phyloP scores from a whole-genome alignment of 2,329 filamentous ascomycete genomes.

The Fusarium longipes region DNA sequence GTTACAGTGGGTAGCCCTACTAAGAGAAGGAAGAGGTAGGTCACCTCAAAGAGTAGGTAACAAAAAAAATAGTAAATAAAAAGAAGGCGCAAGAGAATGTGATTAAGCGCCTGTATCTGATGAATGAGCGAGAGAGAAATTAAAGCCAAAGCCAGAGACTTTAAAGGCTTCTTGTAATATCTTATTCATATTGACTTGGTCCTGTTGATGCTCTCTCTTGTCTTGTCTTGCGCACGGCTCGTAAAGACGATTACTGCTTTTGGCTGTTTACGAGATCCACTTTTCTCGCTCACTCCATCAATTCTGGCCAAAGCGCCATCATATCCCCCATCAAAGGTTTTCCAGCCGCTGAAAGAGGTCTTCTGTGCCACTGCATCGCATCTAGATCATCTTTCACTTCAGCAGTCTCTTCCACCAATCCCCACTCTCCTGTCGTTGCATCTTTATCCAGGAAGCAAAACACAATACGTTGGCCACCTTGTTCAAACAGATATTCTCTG shows the following conservation, averaged over 20 bases:
- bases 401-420: conserved; percentile 34
- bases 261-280: conserved; percentile 30
- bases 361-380: conserved; percentile 28
- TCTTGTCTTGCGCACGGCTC: conserved; percentile 6
- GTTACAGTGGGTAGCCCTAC: not conserved
- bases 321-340: conserved; percentile 33
- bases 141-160: too few relatives aligned
- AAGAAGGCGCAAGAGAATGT: accelerated
- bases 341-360: conserved; percentile 29
- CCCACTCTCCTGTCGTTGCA: conserved; percentile 25
- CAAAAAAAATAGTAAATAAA: not conserved
- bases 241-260: conserved; percentile 33
- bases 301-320: conserved; percentile 12
- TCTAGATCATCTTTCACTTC: conserved; percentile 24
- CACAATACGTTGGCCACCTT: conserved; percentile 49
- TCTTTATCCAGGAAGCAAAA: conserved; percentile 48
- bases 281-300: conserved; percentile 1
- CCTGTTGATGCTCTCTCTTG: not conserved
- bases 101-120: not conserved
- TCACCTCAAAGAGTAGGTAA: not conserved
- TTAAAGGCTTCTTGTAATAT: not conserved
- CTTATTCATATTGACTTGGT: not conserved
- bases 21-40: not conserved
- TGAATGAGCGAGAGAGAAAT: not conserved
- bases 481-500: conserved; percentile 51